Evolutionary conservation across 805 yeast genomes (phyloP).

Genomic region (Starmerella powellii): DNA sequence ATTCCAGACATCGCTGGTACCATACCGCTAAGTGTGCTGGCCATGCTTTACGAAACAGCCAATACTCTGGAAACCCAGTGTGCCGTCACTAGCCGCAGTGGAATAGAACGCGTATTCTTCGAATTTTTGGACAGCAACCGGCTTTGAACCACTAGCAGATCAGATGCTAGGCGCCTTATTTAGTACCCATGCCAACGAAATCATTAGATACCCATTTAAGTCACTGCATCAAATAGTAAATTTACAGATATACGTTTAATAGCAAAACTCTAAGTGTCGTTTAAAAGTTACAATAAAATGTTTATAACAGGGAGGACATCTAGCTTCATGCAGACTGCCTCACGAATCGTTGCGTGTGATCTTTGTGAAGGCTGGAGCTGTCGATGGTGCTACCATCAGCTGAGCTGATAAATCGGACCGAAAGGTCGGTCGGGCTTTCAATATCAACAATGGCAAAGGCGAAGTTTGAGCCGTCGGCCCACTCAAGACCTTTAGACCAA

Average conservation of each 20-base stretch:
- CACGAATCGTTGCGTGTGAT: neutral
- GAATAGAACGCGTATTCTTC: no score
- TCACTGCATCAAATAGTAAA: no score
- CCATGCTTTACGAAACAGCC: neutral
- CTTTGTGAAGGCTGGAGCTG: neutral
- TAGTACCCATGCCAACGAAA: no score
- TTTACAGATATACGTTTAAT: no score
- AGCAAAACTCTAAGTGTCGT: no score
- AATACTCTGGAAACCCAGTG: neutral
- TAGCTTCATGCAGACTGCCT: no score
- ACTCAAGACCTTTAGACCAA: conserved; percentile 1
- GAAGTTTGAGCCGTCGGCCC: conserved; percentile 1
- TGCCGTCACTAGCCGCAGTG: neutral
- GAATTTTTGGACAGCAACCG: no score
- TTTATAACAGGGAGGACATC: no score
- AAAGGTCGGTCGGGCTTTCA: neutral
- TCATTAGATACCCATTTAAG: no score
- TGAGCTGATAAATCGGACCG: conserved; percentile 1
- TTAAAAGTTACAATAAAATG: no score
- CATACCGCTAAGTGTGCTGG: neutral
- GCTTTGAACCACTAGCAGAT: no score
- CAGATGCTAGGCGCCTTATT: no score
- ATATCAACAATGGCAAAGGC: conserved; percentile 4
- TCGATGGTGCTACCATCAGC: conserved; percentile 4
- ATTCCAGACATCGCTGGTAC: neutral